These are phyloP conservation scores for Hordeum pubiflorum DNA, from an alignment of 202 grass and related monocot genomes.

Conservation along the genomic window DNA sequence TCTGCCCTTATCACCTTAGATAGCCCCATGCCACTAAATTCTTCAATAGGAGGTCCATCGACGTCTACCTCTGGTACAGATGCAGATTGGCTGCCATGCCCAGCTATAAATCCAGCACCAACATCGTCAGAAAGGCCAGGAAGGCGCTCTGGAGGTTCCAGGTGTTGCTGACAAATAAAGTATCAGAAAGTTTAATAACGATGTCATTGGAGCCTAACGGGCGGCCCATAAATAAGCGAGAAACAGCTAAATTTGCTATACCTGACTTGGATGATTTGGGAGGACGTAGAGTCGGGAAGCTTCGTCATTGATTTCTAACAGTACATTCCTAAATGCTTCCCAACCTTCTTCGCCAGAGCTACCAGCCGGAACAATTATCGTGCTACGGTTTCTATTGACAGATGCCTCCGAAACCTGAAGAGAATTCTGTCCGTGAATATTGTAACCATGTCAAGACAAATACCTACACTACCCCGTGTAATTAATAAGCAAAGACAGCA, in stretches of 20 bases:
- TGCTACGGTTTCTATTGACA: constrained; percentile 84
- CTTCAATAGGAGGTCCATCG: constrained; percentile 69
- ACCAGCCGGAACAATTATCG: constrained; percentile 84
- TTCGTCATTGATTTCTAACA: constrained; percentile 77
- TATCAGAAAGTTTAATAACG: constrained; percentile 7
- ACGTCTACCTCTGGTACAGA: constrained; percentile 63
- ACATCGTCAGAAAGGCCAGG: constrained; percentile 84
- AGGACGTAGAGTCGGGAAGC: constrained; percentile 52
- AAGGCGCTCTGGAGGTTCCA: constrained; percentile 67
- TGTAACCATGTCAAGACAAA: not conserved
- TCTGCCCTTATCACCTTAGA: constrained; percentile 88
- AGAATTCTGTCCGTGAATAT: not conserved
- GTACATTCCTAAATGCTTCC: constrained; percentile 79
- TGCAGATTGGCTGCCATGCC: constrained; percentile 51
- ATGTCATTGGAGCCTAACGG: not conserved
- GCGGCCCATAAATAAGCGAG: not conserved
- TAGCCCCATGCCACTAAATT: constrained; percentile 65
- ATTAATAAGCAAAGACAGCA: not conserved
- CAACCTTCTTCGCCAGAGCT: constrained; percentile 89
- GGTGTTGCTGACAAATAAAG: constrained; percentile 52
- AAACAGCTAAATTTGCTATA: constrained; percentile 16
- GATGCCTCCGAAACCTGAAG: constrained; percentile 83
- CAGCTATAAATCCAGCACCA: constrained; percentile 90
- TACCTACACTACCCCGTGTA: not conserved
- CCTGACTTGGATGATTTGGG: constrained; percentile 69